Percentiles rank a stretch among this genome's conserved stretches.
Conservation (phyloP, 2,329 filamentous ascomycete genomes). For the Ascochyta viciae-villosae region DNA sequence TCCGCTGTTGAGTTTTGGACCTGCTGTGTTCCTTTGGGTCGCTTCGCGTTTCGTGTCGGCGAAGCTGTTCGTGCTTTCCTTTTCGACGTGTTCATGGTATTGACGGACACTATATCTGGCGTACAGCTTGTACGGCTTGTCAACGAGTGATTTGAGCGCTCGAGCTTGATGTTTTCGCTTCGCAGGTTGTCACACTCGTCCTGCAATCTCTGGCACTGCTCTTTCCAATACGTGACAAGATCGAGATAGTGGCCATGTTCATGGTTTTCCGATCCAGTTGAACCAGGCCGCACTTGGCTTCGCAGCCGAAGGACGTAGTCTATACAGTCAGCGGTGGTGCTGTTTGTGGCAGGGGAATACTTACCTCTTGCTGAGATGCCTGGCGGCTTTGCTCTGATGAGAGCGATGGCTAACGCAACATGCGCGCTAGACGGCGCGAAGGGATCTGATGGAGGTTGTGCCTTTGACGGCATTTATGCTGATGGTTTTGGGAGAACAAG, state of each 20-base stretch:
- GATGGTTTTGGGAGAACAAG: neutral
- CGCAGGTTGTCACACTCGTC: slow-evolving; percentile 32
- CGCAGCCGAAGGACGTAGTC: slow-evolving; percentile 47
- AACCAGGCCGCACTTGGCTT: slow-evolving; percentile 39
- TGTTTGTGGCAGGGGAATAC: neutral
- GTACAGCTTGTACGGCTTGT: slow-evolving; percentile 8
- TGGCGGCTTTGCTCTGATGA: slow-evolving; percentile 50
- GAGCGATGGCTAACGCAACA: slow-evolving; percentile 44
- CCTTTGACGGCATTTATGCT: slow-evolving; percentile 5
- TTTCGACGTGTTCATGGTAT: slow-evolving; percentile 20
- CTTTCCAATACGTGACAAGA: slow-evolving; percentile 50
- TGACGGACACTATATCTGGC: neutral
- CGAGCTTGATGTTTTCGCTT: slow-evolving; percentile 32
- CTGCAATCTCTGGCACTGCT: slow-evolving; percentile 34
- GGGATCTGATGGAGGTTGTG: neutral
- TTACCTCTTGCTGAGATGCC: slow-evolving; percentile 43
- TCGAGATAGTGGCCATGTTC: slow-evolving; percentile 47
- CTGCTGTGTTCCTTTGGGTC: slow-evolving; percentile 18
- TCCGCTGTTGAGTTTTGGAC: slow-evolving; percentile 15
- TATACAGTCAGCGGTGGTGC: slow-evolving; percentile 10
- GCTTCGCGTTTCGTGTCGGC: slow-evolving; percentile 22
- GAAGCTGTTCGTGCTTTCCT: slow-evolving; percentile 27
- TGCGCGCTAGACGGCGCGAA: slow-evolving; percentile 34
- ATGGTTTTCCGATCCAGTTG: slow-evolving; percentile 26
- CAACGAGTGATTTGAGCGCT: slow-evolving; percentile 36